Evolutionary conservation across 495 filamentous ascomycete genomes (phyloP), one percentile per base, ranked within the genome.

Genomic region (Oidiodendron maius): DNA sequence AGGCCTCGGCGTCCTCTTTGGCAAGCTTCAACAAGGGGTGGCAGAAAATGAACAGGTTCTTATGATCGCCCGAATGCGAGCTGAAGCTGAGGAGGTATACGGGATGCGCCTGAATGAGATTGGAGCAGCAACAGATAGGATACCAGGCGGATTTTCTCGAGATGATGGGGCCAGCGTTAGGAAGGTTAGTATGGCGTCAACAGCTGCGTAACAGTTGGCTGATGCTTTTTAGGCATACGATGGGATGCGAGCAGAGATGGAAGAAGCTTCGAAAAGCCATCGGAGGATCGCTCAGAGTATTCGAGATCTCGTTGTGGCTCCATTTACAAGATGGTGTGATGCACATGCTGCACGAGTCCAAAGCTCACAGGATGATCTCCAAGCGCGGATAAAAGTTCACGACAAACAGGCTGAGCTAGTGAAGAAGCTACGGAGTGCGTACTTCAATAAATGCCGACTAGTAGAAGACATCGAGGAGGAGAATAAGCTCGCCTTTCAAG

Each of bases 371-470:
- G 91, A 96, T 54, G 91, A 95, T 49, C 78, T 99, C 15, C 90
- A 95, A 62, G 57, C 71, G 12, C 82, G 88, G 28, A 91, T 97
- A 66, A 95, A 95, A 70, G 77, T 84, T 37, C 88, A 96, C 59
- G 89, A 95, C 61, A 90, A 87, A 56, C 94, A 97, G 64, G 84
- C 84, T 35, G 94, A 97, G 44, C 61, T 76, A 20, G 89, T 94
- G 25, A 87, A 87, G 71, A 96, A 97, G 69, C 75, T 96, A 51
- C 81, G 94, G 36, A 96, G 90, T 60, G 80, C 84, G 53, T 99
- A 99, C 67, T 99, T 95, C 78, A 97, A 96, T 71, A 97, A 96
- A 67, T 99, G 93, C 60, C 86, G 93, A 38, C 77, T 95, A 36
- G 83, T 96, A 5, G 93, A 99, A 64, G 93, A 99, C 60, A 66